Percentiles rank a stretch among this genome's conserved stretches.
These are phyloP conservation scores for Sporothrix luriei DNA, from an alignment of 2,329 filamentous ascomycete genomes.

Conservation along the genomic window DNA sequence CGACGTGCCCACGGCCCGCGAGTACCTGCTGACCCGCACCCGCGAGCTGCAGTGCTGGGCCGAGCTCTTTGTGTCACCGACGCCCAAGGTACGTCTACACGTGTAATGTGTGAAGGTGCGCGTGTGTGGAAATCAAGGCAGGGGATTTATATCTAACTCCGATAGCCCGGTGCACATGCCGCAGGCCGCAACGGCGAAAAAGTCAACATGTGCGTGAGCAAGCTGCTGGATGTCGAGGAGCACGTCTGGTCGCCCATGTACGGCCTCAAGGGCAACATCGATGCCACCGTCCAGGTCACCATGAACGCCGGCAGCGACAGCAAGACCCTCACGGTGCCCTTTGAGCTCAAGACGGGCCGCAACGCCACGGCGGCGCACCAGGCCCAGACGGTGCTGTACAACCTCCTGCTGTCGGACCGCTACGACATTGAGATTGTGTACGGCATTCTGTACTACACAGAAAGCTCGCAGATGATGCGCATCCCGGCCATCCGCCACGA, in stretches of 20 bases:
- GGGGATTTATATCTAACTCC: neutral
- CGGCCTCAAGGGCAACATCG: slow-evolving; percentile 94
- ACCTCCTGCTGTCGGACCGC: slow-evolving; percentile 85
- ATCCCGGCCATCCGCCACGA: slow-evolving; percentile 86
- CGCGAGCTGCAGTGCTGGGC: slow-evolving; percentile 83
- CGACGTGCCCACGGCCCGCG: slow-evolving; percentile 69
- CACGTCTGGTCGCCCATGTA: slow-evolving; percentile 99
- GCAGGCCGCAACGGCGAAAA: slow-evolving; percentile 77
- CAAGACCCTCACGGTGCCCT: slow-evolving; percentile 75
- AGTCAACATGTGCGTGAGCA: slow-evolving; percentile 82
- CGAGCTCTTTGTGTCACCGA: slow-evolving; percentile 71
- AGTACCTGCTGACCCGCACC: slow-evolving; percentile 82
- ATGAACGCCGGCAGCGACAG: slow-evolving; percentile 65
- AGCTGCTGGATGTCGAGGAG: slow-evolving; percentile 93
- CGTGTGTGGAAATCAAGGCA: too few relatives aligned
- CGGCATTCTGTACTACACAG: slow-evolving; percentile 93
- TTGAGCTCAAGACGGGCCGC: slow-evolving; percentile 94
- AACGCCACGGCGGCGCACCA: slow-evolving; percentile 80
- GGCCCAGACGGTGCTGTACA: slow-evolving; percentile 94
- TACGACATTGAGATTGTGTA: slow-evolving; percentile 92
- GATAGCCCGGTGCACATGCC: slow-evolving; percentile 66
- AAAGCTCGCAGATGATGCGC: slow-evolving; percentile 80
- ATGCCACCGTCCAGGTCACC: slow-evolving; percentile 88
- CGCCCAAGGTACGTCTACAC: slow-evolving; percentile 53
- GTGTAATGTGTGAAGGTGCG: too few relatives aligned